Evolutionary conservation across 2,329 filamentous ascomycete species (phyloP), one percentile per base, ranked within the genome.

Genomic region (Leptoxyphium fumago): DNA sequence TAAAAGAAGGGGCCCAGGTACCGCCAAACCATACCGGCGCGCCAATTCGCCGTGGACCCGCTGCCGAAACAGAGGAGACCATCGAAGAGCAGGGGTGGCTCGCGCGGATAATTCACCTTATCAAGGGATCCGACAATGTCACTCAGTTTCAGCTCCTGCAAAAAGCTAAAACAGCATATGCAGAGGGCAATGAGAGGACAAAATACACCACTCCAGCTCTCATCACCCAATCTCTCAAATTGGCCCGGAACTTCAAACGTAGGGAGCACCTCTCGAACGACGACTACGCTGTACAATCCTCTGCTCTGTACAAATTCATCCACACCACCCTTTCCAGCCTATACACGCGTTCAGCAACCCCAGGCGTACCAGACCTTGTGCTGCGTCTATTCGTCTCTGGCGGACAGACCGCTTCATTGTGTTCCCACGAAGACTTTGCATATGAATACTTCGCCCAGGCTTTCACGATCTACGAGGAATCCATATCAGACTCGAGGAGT

Each of bases 371-470:
- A 0, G 91, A 98, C 60, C 75, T 98, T 15, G 80, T 85, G 1
- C 73, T 98, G 41, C 83, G 91, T 2, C 71, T 96, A 13, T 98
- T 96, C 61, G 82, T 91, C 54, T 80, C 84, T 38, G 93, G 87
- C 57, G 91, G 91, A 17, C 88, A 95, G 66, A 83, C 93, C 29
- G 88, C 91, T 10, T 88, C 95, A 55, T 81, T 91, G 63, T 85
- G 80, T 10, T 84, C 83, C 2, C 93, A 94, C 53, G 89, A 98
- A 61, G 91, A 98, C 65, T 86, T 94, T 38, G 84, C 87, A 10
- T 98, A 98, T 62, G 91, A 98, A 60, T 98, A 93, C 68, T 96
- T 95, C 55, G 91, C 91, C 0, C 91, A 98, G 63, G 89, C 91
- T 0, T 98, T 98, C 56, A 96, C 89, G 0, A 86, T 96, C 8